A percentile compares a stretch with the other conserved stretches of the same genome.
Conservation (phyloP, 768 basidiomycete species). For the Mycena galericulata region DNA sequence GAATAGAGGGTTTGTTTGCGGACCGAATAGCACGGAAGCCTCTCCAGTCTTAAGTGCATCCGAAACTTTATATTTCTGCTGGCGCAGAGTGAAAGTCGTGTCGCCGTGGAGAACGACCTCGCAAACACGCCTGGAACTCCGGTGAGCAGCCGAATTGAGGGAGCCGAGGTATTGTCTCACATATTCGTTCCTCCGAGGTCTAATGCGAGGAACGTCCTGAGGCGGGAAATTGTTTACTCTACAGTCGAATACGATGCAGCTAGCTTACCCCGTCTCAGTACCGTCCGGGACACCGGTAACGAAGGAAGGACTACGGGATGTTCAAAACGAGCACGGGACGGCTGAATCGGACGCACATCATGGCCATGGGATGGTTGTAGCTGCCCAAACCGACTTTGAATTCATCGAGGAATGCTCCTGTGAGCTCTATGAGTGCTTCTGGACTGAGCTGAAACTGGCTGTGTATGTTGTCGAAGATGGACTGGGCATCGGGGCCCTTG, state of each 20-base stretch:
- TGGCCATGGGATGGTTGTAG: constrained; percentile 89
- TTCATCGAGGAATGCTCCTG: constrained; percentile 84
- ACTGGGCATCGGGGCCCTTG: constrained; percentile 52
- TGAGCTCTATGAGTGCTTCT: constrained; percentile 74
- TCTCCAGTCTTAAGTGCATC: constrained; percentile 94
- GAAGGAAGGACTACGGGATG: constrained; percentile 81
- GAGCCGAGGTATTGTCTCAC: constrained; percentile 56
- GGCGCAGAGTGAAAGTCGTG: constrained; percentile 88
- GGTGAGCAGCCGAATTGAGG: constrained; percentile 23
- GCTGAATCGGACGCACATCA: constrained; percentile 73
- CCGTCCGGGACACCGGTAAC: constrained; percentile 97
- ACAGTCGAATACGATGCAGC: neutral
- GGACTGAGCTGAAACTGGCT: constrained; percentile 76
- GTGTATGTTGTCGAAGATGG: constrained; percentile 73
- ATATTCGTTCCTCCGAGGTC: constrained; percentile 99
- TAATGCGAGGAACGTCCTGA: constrained; percentile 93
- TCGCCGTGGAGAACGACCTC: constrained; percentile 93
- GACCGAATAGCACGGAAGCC: constrained; percentile 88
- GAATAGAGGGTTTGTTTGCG: constrained; percentile 19
- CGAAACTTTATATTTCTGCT: constrained; percentile 98
- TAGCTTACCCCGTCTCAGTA: constrained; percentile 86
- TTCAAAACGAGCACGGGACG: neutral
- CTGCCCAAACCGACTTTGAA: constrained; percentile 76
- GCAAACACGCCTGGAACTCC: constrained; percentile 84
- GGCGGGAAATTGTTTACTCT: neutral